Conservation (phyloP, 1,139 yeast genomes). For the Saccharomycopsis hybrid region DNA sequence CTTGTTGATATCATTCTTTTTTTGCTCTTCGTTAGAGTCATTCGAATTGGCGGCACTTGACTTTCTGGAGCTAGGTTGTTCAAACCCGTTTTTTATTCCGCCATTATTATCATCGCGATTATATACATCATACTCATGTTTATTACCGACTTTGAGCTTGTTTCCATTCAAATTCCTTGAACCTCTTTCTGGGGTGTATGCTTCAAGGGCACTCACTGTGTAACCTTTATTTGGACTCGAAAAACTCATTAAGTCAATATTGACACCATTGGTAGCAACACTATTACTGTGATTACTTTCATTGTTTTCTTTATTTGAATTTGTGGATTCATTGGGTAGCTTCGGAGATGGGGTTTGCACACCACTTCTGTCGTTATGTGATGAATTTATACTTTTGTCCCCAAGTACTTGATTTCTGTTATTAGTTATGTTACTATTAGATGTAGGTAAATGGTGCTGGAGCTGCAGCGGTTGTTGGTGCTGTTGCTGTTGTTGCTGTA, state of each 20-base stretch:
- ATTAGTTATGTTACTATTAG: background rate
- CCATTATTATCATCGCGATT: too few species aligned
- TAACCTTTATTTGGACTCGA: constrained; percentile 36
- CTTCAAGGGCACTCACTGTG: constrained; percentile 59
- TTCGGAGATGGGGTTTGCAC: constrained; percentile 15
- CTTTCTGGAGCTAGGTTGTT: too few species aligned
- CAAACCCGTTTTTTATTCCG: too few species aligned
- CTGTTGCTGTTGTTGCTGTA: too few species aligned
- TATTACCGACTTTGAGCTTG: too few species aligned
- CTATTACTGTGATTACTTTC: constrained; percentile 23
- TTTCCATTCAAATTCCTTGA: constrained; percentile 28
- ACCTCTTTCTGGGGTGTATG: constrained; percentile 80
- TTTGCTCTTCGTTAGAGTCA: constrained; percentile 22
- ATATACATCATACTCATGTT: too few species aligned
- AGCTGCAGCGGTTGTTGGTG: too few species aligned
- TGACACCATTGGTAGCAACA: constrained; percentile 30
- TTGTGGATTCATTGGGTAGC: constrained; percentile 6
- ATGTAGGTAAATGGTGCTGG: background rate
- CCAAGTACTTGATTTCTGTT: background rate
- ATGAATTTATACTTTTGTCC: background rate
- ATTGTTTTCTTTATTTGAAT: constrained; percentile 18
- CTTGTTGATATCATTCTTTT: constrained; percentile 7
- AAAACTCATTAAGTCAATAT: constrained; percentile 23
- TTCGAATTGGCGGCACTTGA: too few species aligned
- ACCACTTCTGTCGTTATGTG: background rate